Percentiles rank a stretch among this genome's conserved stretches.
Evolutionary conservation across 352 stramenopile genomes (phyloP).

Genomic region (Pythium aphanidermatum): DNA sequence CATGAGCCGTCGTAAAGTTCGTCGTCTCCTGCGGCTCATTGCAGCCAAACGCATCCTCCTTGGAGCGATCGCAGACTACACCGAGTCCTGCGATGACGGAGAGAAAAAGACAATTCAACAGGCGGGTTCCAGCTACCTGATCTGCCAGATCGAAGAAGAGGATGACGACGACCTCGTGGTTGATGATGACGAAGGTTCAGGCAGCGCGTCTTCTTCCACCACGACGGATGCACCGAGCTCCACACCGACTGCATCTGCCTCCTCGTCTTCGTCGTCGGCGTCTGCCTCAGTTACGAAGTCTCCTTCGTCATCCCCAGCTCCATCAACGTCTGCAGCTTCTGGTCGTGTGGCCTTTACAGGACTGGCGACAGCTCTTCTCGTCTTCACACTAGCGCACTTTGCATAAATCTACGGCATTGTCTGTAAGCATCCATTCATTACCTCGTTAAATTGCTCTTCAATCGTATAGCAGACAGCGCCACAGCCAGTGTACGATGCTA

Average conservation of each 20-base stretch:
- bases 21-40: constrained; percentile 12
- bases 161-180: constrained; percentile 13
- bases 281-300: no score
- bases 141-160: constrained; percentile 6
- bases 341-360: no score
- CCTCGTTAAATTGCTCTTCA: constrained; percentile 23
- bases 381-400: neutral
- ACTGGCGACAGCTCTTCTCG: no score
- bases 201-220: neutral
- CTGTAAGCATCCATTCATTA: neutral
- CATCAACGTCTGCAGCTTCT: no score
- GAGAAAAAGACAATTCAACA: constrained; percentile 7
- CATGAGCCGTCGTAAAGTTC: constrained; percentile 12
- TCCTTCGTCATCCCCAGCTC: no score
- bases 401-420: neutral
- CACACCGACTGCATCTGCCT: neutral
- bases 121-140: neutral
- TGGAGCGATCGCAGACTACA: constrained; percentile 9
- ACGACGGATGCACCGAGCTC: neutral
- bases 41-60: constrained; percentile 6
- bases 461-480: constrained; percentile 81
- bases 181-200: constrained; percentile 7
- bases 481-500: constrained; percentile 85
- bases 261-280: constrained; percentile 5
- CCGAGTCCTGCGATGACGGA: constrained; percentile 5